phyloP scores from a whole-genome alignment of 768 basidiomycete species.

The Coprinopsis cinerea region DNA sequence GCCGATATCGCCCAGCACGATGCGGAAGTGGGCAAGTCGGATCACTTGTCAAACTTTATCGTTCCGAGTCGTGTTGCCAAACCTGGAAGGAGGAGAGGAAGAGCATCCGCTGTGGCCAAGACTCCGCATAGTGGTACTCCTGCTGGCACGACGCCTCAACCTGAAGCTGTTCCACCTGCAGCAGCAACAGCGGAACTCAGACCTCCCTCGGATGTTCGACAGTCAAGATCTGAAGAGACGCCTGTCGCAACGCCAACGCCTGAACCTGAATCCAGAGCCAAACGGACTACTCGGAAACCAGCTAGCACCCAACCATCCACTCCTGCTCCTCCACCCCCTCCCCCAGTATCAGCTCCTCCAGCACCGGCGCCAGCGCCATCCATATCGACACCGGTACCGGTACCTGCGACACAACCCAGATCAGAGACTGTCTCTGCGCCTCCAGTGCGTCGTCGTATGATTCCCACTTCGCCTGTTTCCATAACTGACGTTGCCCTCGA shows the following conservation, averaged over 20 bases:
- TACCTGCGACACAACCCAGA: slow-evolving; percentile 1
- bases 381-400: slow-evolving; percentile 17
- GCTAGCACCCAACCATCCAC: not conserved
- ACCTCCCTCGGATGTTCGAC: slow-evolving; percentile 11
- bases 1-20: slow-evolving; percentile 79
- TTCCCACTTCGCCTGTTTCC: not conserved
- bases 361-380: slow-evolving; percentile 11
- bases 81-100: slow-evolving; percentile 31
- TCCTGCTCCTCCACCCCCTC: slow-evolving; percentile 1
- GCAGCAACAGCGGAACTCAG: slow-evolving; percentile 17
- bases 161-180: slow-evolving; percentile 30
- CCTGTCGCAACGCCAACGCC: slow-evolving; percentile 3
- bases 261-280: slow-evolving; percentile 2
- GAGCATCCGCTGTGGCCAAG: slow-evolving; percentile 7
- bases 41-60: slow-evolving; percentile 28
- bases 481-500: not conserved
- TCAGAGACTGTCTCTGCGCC: not conserved
- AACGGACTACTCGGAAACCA: not conserved
- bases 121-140: not conserved
- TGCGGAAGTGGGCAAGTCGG: slow-evolving; percentile 39
- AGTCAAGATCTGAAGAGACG: not conserved
- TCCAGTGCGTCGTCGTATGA: slow-evolving; percentile 13
- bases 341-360: no score
- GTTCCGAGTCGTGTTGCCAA: slow-evolving; percentile 31
- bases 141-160: slow-evolving; percentile 34